Base-by-base conservation (phyloP, 768 basidiomycete genomes). In the Trametes sanguinea region DNA sequence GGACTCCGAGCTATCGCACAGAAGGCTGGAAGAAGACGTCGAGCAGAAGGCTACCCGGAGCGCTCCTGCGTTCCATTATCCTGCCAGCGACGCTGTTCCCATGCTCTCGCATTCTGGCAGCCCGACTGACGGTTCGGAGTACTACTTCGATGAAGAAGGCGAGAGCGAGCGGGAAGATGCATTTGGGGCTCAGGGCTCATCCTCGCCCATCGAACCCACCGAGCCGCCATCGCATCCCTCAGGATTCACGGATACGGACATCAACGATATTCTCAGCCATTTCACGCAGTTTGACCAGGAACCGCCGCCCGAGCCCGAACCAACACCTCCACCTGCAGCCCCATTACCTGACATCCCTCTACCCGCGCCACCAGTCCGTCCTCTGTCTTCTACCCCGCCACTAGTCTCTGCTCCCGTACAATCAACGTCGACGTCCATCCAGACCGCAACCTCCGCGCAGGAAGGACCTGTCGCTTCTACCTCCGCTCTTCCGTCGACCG, bases 41-140 rank as follows among this genome's bases (percentile, higher is more conserved):
- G 80, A 78, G 63, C 80, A 80, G 60, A 72, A 71, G 60, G 76
- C 76, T 51, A 91, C 90, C 40, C 85, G 88, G 64, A 84, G 83
- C 2, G 87, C 89, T 0, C 89, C 90, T 51, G 85, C 89, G 2
- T 92, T 92, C 69, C 90, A 91, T 72, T 90, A 88, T 13, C 82
- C 91, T 16, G 90, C 87, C 40, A 82, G 78, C 48, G 81, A 83
- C 53, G 55, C 48, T 35, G 54, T 53, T 3, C 60, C 60, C 4
- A 46, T 57, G 43, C 61, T 63, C 8, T 48, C 53, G 17, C 57
- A 56, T 33, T 61, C 55, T 22, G 53, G 47, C 42, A 64, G 68
- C 65, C 58, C 59, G 4, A 71, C 70, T 13, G 67, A 69, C 53
- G 69, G 68, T 22, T 71, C 74, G 0, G 69, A 71, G 40, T 75